Percentiles rank a stretch among this genome's conserved stretches.
phyloP scores from a whole-genome alignment of 2,329 filamentous ascomycete genomes.

The Graphiopsis chlorocephala region DNA sequence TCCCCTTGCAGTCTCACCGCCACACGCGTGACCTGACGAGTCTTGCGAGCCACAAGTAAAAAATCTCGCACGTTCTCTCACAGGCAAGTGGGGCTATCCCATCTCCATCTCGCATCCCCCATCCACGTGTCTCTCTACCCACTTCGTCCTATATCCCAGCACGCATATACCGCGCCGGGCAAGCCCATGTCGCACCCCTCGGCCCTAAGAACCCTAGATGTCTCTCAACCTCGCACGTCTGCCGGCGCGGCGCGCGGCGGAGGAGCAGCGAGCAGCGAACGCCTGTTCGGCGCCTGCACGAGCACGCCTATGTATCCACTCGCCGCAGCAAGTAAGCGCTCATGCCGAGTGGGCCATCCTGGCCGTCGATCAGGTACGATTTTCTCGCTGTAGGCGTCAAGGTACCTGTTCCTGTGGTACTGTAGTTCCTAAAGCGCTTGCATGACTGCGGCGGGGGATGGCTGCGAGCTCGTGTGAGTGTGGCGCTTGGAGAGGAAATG shows the following conservation, averaged over 20 bases:
- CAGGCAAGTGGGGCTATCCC: background rate
- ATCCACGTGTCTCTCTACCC: background rate
- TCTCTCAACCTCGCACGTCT: background rate
- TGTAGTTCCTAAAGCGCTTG: background rate
- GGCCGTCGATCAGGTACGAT: constrained; percentile 10
- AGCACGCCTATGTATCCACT: background rate
- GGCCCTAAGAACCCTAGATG: background rate
- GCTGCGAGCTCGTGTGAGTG: background rate
- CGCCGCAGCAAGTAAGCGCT: constrained; percentile 3
- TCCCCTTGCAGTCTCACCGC: background rate
- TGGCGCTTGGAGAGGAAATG: background rate
- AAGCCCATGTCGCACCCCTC: background rate
- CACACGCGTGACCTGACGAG: background rate
- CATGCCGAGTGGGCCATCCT: background rate
- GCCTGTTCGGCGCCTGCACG: constrained; percentile 11
- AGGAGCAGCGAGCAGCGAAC: background rate
- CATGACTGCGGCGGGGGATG: background rate
- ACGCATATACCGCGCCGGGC: constrained; percentile 3
- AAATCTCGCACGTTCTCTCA: background rate
- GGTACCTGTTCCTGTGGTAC: too few relatives aligned
- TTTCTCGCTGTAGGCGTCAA: background rate
- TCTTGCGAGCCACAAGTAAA: background rate
- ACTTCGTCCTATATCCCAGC: background rate
- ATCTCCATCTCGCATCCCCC: background rate
- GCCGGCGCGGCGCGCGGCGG: background rate